Evolutionary conservation across 2,329 filamentous ascomycete genomes (phyloP).

Genomic region (Xylariaceae sp.): DNA sequence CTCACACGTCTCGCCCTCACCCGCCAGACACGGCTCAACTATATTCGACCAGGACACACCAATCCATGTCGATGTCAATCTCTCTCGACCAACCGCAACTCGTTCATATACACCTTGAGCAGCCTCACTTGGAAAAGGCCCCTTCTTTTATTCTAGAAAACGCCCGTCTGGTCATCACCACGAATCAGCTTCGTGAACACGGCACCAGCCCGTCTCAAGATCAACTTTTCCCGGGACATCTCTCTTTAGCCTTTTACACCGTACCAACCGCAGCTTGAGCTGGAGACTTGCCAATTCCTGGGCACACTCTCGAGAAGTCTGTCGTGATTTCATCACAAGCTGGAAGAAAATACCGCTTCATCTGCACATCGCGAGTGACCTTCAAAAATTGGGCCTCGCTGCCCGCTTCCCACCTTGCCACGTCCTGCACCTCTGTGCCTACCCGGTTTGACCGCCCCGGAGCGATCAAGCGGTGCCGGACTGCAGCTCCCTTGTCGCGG

Average conservation of each 20-base stretch:
- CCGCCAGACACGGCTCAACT: constrained; percentile 10
- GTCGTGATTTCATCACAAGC: background rate
- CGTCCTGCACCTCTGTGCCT: background rate
- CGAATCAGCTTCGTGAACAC: constrained; percentile 6
- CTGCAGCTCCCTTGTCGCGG: background rate
- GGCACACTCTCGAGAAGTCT: no score
- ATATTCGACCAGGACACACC: constrained; percentile 9
- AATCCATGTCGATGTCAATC: constrained; percentile 14
- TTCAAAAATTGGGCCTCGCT: background rate
- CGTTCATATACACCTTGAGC: constrained; percentile 15
- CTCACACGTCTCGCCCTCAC: constrained; percentile 16
- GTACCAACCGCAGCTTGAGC: constrained; percentile 1
- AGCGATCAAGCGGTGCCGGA: background rate
- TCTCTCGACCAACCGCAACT: constrained; percentile 12
- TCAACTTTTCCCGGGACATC: constrained; percentile 4
- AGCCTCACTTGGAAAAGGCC: constrained; percentile 9
- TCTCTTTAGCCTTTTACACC: constrained; percentile 3
- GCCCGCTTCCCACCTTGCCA: background rate
- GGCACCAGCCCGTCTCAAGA: constrained; percentile 1
- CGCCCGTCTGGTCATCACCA: constrained; percentile 7
- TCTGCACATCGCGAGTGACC: background rate
- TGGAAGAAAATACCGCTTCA: background rate
- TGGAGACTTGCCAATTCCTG: background rate
- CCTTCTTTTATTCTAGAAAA: constrained; percentile 10
- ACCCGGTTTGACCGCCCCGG: background rate